A percentile compares a stretch with the other conserved stretches of the same genome.
Evolutionary conservation across 257 asterid genomes (phyloP).

Genomic region (Solanum verrucosum): DNA sequence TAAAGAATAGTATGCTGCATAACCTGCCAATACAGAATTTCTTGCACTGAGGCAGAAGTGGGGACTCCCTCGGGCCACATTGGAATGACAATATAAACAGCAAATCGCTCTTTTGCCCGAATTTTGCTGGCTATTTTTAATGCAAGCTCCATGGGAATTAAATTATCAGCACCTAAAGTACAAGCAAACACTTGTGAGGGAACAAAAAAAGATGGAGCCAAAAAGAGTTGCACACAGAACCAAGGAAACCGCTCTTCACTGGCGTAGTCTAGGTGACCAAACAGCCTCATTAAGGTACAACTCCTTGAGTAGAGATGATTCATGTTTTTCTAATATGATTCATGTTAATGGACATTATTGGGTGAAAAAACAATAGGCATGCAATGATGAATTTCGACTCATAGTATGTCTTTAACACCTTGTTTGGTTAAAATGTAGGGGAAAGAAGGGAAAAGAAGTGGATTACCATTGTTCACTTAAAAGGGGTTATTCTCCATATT

Average conservation of each 20-base stretch:
- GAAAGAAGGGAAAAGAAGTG: neutral
- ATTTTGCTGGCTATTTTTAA: conserved; percentile 80
- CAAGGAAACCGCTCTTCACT: neutral
- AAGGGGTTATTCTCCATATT: neutral
- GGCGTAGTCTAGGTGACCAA: neutral
- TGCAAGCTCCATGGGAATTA: conserved; percentile 89
- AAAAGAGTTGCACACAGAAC: neutral
- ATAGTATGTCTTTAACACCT: neutral
- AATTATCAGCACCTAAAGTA: conserved; percentile 76
- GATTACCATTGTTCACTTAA: neutral
- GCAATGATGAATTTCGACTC: neutral
- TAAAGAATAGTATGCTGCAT: neutral
- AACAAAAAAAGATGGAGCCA: neutral
- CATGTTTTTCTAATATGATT: neutral
- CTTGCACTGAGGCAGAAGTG: conserved; percentile 78
- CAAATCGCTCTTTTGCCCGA: conserved; percentile 64
- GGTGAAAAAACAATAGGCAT: neutral
- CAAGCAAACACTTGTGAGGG: neutral
- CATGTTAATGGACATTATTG: neutral
- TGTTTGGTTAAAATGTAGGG: neutral
- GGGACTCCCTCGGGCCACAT: conserved; percentile 99
- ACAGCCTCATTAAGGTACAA: neutral
- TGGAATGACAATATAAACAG: conserved; percentile 75
- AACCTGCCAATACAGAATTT: conserved; percentile 96
- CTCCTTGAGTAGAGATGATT: neutral